Evolutionary conservation across 2,329 filamentous ascomycete species (phyloP).

Genomic region (Rutstroemia sp.): DNA sequence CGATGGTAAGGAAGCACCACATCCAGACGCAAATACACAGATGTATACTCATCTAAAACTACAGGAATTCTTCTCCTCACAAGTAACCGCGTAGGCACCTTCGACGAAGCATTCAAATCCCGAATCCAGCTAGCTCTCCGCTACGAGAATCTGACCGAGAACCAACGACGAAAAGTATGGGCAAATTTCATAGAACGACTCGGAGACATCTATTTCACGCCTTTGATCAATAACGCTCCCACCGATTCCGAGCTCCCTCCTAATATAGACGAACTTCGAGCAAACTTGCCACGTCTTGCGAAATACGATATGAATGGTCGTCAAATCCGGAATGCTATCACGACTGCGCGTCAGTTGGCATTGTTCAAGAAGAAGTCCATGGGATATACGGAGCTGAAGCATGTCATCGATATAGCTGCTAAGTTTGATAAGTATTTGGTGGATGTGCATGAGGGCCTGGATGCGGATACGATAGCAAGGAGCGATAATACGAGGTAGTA

Average conservation of each 20-base stretch:
- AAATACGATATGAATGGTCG: constrained; percentile 23
- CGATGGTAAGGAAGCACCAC: no score
- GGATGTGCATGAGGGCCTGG: no score
- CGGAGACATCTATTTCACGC: background rate
- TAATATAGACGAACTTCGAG: background rate
- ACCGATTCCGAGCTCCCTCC: no score
- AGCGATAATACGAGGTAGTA: no score
- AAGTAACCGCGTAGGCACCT: constrained; percentile 31
- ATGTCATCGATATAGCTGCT: no score
- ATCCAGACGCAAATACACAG: no score
- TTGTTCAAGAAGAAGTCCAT: constrained; percentile 18
- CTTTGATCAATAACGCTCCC: no score
- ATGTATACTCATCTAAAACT: no score
- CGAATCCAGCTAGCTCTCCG: constrained; percentile 30
- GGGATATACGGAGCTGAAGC: no score
- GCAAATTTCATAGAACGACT: constrained; percentile 10
- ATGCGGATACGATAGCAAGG: no score
- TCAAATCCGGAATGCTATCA: constrained; percentile 28
- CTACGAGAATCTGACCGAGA: constrained; percentile 16
- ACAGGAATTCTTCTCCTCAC: constrained; percentile 35
- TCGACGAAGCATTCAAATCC: constrained; percentile 33
- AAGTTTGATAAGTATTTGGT: no score
- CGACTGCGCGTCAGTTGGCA: constrained; percentile 19
- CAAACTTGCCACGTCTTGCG: constrained; percentile 5
- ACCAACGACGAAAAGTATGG: constrained; percentile 5